phyloP scores from a whole-genome alignment of 2,329 filamentous ascomycete species.

The Tolypocladium cylindrosporum region DNA sequence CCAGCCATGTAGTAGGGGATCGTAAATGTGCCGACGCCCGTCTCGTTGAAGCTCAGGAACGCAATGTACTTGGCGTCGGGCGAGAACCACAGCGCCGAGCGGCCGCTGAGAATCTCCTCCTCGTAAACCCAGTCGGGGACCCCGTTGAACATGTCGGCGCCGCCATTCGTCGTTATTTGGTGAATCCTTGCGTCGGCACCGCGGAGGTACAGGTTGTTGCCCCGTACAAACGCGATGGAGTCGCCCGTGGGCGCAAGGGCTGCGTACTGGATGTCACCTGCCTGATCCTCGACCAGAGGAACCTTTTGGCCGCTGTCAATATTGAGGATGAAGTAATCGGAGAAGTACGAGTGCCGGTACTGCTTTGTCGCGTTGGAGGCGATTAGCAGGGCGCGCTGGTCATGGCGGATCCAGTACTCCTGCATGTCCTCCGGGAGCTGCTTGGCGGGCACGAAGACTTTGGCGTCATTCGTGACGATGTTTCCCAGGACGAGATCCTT shows the following conservation, averaged over 20 bases:
- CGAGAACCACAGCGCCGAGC: slow-evolving; percentile 87
- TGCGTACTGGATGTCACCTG: slow-evolving; percentile 58
- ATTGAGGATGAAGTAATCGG: slow-evolving; percentile 56
- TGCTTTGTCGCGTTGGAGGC: slow-evolving; percentile 58
- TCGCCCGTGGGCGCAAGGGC: slow-evolving; percentile 47
- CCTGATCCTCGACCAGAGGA: slow-evolving; percentile 48
- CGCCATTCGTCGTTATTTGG: slow-evolving; percentile 49
- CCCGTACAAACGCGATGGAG: slow-evolving; percentile 56
- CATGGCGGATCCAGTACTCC: slow-evolving; percentile 52
- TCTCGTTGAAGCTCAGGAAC: slow-evolving; percentile 80
- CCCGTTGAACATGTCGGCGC: slow-evolving; percentile 52
- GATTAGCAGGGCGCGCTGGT: slow-evolving; percentile 48
- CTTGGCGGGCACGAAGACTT: slow-evolving; percentile 47
- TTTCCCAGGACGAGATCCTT: slow-evolving; percentile 51
- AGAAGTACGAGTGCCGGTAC: slow-evolving; percentile 59
- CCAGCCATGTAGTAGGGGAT: slow-evolving; percentile 58
- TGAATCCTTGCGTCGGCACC: slow-evolving; percentile 38
- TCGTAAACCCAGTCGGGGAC: slow-evolving; percentile 80
- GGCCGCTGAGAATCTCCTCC: slow-evolving; percentile 49
- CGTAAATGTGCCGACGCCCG: slow-evolving; percentile 55
- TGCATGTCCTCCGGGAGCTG: slow-evolving; percentile 43
- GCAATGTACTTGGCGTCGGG: slow-evolving; percentile 77
- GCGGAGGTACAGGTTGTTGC: slow-evolving; percentile 51
- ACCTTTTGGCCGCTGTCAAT: slow-evolving; percentile 43
- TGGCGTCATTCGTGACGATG: slow-evolving; percentile 45